A percentile compares a stretch with the other conserved stretches of the same genome.
Evolutionary conservation across 495 filamentous ascomycete genomes (phyloP).

Genomic region (Tuber melanosporum): DNA sequence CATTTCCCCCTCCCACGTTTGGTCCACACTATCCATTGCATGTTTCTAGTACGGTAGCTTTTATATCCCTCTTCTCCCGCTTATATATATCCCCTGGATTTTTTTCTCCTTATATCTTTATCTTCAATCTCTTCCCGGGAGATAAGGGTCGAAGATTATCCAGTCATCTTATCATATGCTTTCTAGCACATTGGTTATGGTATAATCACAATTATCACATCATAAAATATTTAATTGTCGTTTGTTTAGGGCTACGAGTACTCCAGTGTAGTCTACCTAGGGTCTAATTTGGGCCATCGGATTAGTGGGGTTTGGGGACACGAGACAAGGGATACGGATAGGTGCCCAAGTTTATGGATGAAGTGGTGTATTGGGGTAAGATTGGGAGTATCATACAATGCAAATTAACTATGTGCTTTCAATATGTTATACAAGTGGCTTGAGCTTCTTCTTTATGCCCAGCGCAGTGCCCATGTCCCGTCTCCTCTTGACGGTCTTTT

Average conservation of each 20-base stretch:
- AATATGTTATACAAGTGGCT: conserved; percentile 29
- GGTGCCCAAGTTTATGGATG: background rate
- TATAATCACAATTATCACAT: background rate
- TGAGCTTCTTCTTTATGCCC: conserved; percentile 86
- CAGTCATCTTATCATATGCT: background rate
- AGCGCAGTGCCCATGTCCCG: conserved; percentile 64
- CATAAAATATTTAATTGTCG: background rate
- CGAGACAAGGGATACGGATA: background rate
- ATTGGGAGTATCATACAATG: background rate
- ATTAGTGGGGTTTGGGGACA: background rate
- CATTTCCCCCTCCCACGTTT: background rate
- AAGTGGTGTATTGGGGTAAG: background rate
- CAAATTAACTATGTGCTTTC: background rate
- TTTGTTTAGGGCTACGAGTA: background rate
- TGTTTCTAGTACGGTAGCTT: background rate
- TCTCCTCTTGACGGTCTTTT: conserved; percentile 73
- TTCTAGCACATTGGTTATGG: background rate
- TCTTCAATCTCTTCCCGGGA: background rate
- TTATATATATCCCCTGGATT: background rate
- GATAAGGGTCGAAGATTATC: background rate
- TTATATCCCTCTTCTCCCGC: background rate
- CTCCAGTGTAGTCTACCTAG: background rate
- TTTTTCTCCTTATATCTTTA: background rate
- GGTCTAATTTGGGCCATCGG: background rate
- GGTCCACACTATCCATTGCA: background rate